Base-by-base conservation (phyloP, 164 flowering plant species). In the Macadamia tetraphylla region DNA sequence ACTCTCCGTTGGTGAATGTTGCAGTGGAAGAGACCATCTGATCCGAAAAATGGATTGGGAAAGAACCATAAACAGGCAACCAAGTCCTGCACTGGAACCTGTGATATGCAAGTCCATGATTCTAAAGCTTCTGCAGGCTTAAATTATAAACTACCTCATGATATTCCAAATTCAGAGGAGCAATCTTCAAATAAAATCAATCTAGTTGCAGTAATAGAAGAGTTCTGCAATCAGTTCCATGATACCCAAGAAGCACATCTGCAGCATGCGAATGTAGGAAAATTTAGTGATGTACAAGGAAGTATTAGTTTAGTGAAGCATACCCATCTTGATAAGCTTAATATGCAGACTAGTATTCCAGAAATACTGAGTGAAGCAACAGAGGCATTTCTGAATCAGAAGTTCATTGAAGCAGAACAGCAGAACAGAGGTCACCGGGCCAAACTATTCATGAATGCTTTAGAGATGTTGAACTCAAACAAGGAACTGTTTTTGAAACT, bases 281-380 rank as follows among this genome's bases (percentile, higher is more conserved):
- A 70, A 51, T 52, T 31, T 42, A 67, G 30, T 35, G 70, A 62
- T 53, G 68, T 44, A 67, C 80, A 73, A 63, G 79, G 75, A 70
- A 68, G 67, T 60, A 46, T 46, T 11, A 64, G 40, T 57, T 66
- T 43, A 49, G 29, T 52, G 64, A 72, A 78, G 68, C 66, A 67
- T 59, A 76, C 71, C 60, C 73, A 71, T 67, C 67, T 66, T 63
- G 74, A 69, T 56, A 82, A 74, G 66, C 72, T 72, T 30, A 61
- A 67, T 55, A 53, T 70, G 73, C 61, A 64, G 42, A 32, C 60
- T 55, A 55, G 64, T 62, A 63, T 78, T 52, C 80, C 85, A 74
- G 88, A 84, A 72, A 87, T 79, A 65, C 67, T 85, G 61, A 68
- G 78, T 48, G 88, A 80, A 72, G 85, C 87, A 61, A 71, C 86